These are phyloP conservation scores for Brassica juncea DNA, from an alignment of 345 rosid species.

Conservation along the genomic window DNA sequence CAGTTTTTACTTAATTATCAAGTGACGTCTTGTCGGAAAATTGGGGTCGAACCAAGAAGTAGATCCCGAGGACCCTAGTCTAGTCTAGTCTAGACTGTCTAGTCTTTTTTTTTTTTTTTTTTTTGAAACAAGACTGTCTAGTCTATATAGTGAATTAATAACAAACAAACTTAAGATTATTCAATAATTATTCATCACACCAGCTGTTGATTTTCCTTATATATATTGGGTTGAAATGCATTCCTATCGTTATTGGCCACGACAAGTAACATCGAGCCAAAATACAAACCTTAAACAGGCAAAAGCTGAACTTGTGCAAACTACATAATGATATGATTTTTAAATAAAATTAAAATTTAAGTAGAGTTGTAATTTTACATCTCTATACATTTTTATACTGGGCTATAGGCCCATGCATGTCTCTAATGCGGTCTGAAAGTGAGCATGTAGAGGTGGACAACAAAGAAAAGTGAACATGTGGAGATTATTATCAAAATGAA, in stretches of 20 bases:
- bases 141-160: conserved; percentile 4
- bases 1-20: conserved; percentile 1
- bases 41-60: conserved; percentile 10
- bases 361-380: neutral
- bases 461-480: conserved; percentile 8
- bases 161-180: neutral
- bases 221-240: neutral
- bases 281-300: conserved; percentile 25
- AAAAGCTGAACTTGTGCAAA: neutral
- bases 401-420: conserved; percentile 28
- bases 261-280: conserved; percentile 29
- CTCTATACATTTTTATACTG: neutral
- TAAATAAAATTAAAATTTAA: neutral
- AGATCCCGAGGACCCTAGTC: conserved; percentile 8
- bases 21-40: conserved; percentile 33
- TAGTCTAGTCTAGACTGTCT: neutral
- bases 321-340: too few relatives aligned
- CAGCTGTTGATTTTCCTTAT: conserved; percentile 20
- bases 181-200: conserved; percentile 23
- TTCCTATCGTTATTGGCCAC: conserved; percentile 21
- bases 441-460: neutral
- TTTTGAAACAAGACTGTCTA: neutral
- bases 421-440: neutral
- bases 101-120: too few relatives aligned
- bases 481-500: neutral